Base-by-base conservation (phyloP, 2,329 filamentous ascomycete species). In the Apiospora aurea region DNA sequence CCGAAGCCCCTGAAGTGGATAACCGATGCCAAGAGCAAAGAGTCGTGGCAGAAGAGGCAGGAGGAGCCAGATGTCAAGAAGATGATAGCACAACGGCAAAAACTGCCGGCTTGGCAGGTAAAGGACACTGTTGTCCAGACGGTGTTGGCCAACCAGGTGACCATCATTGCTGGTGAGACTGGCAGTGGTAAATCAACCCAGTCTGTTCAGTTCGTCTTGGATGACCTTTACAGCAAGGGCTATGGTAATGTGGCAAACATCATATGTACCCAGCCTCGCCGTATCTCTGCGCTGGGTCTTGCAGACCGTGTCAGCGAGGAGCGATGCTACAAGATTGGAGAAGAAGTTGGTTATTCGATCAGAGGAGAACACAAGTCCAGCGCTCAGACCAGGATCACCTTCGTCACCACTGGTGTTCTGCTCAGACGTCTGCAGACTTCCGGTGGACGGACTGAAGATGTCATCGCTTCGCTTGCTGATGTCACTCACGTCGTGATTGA, bases 181-280 rank as follows among this genome's bases (percentile, higher is more conserved):
- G 96, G 96, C 70, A 97, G 94, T 24, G 96, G 96, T 79, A 99
- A 99, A 82, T 97, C 94, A 68, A 98, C 96, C 0, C 96, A 99
- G 81, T 96, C 94, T 2, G 94, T 98, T 46, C 96, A 99, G 81
- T 99, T 98, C 81, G 88, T 99, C 61, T 87, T 99, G 1, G 96
- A 99, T 78, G 94, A 98, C 77, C 85, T 98, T 74, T 97, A 98
- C 77, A 87, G 89, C 73, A 87, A 89, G 66, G 90, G 92, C 10
- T 86, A 97, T 11, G 96, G 96, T 2, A 89, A 89, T 16, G 90
- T 90, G 16, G 93, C 92, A 44, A 98, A 97, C 78, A 97, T 99
- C 74, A 91, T 99, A 73, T 97, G 97, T 78, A 99, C 96, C 0
- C 96, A 99, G 78, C 96, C 96, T 29, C 91, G 96, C 72, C 90